phyloP scores from a whole-genome alignment of 441 rosid species.

The Pelargonium australe region DNA sequence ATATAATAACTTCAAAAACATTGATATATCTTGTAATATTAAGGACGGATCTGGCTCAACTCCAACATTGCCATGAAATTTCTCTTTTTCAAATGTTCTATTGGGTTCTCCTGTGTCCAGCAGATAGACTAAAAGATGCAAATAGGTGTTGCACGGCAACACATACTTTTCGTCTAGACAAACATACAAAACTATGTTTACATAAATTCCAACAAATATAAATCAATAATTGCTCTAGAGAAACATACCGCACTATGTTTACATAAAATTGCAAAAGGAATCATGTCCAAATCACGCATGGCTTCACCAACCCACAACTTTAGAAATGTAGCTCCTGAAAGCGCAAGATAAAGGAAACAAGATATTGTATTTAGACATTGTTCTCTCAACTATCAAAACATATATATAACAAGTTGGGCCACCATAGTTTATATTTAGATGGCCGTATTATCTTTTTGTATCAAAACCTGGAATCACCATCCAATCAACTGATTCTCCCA shows the following conservation, averaged over 20 bases:
- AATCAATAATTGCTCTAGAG: constrained; percentile 7
- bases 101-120: too few relatives aligned
- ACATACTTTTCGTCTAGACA: too few relatives aligned
- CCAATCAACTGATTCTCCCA: background rate
- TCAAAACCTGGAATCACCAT: background rate
- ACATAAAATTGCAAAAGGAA: constrained; percentile 67
- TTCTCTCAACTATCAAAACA: constrained; percentile 8
- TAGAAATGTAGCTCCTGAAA: constrained; percentile 48
- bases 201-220: background rate
- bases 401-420: background rate
- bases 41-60: too few relatives aligned
- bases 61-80: too few relatives aligned
- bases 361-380: constrained; percentile 3
- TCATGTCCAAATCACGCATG: constrained; percentile 33
- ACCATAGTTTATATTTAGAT: background rate
- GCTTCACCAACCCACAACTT: constrained; percentile 73
- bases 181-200: too few relatives aligned
- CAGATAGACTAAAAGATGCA: too few relatives aligned
- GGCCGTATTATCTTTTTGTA: background rate
- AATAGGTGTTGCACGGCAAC: too few relatives aligned
- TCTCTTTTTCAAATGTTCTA: too few relatives aligned
- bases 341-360: constrained; percentile 16
- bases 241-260: constrained; percentile 47
- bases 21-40: too few relatives aligned
- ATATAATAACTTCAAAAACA: too few relatives aligned